These are phyloP conservation scores for Benincasa hispida DNA, from an alignment of 306 rosid species.

Conservation along the genomic window DNA sequence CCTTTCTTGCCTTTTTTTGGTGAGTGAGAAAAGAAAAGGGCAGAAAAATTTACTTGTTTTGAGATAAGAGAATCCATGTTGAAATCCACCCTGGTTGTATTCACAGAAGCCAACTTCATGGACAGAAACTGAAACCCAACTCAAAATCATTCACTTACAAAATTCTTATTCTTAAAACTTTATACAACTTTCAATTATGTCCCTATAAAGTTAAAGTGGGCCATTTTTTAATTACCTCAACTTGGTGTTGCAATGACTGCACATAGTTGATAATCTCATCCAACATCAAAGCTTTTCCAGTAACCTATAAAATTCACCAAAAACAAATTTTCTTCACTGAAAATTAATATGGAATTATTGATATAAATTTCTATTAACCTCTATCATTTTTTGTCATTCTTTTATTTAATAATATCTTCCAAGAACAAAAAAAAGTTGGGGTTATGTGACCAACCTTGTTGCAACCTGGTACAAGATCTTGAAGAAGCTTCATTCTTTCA, in stretches of 20 bases:
- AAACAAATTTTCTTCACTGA: neutral
- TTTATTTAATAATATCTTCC: no score
- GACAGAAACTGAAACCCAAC: conserved; percentile 55
- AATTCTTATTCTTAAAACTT: neutral
- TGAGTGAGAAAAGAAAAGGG: neutral
- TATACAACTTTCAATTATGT: neutral
- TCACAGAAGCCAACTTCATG: conserved; percentile 86
- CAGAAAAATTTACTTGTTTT: conserved; percentile 54
- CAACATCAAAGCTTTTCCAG: conserved; percentile 96
- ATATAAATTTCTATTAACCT: no score
- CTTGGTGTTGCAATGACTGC: conserved; percentile 95
- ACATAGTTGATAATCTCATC: conserved; percentile 97
- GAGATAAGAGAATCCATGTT: conserved; percentile 53
- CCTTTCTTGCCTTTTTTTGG: neutral
- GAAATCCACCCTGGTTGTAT: conserved; percentile 57
- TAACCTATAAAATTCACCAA: conserved; percentile 40
- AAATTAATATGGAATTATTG: no score
- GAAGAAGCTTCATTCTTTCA: conserved; percentile 94
- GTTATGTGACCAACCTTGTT: conserved; percentile 54
- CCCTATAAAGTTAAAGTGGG: neutral
- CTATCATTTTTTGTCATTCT: no score
- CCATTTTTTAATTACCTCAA: conserved; percentile 47
- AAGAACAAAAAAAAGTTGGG: no score
- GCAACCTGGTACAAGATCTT: conserved; percentile 97
- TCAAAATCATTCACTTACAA: neutral